Evolutionary conservation across 2,329 filamentous ascomycete species (phyloP), one percentile per base, ranked within the genome.

Genomic region (Didymella lethalis): DNA sequence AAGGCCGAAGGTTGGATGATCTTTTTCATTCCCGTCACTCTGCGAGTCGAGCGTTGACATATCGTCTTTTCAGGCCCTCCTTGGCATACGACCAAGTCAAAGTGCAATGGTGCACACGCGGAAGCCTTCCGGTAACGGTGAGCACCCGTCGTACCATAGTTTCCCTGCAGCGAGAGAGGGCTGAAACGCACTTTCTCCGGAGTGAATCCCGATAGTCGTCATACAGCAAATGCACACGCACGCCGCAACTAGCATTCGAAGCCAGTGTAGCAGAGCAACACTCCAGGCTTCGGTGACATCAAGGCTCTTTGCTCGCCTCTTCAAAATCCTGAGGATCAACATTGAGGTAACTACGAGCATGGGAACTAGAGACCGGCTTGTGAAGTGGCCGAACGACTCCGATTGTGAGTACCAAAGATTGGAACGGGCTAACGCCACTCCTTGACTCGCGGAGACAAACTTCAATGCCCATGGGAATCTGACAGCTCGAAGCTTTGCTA

Each of bases 391-490:
- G 25, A 28, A 44, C 23, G 41, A 28, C 41, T 16, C 41, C 41
- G 41, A 44, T 28, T 44, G 25, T 44, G 28, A 11, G 41, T 44
- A 16, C 41, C 25, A 28, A 28, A 44, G 18, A 44, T 44, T 44
- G 23, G n/a, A 18, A 44, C 41, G 28, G 10, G 12, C 41, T 44
- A 44, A 44, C 41, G 41, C 41, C 41, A 44, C 41, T 8, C 25
- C 23, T 44, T 44, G 41, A 44, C 41, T 44, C 41, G 41, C 7
- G 23, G 41, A 26, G 41, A 44, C 41, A 44, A 44, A 28, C n/a
- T 44, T n/a, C 41, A n/a, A 44, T 25, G 41, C 41, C 25, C 7
- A 28, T 44, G 25, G 25, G 25, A 40, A 43, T 28, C 12, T 28
- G 23, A 44, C 41, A 44, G 41, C 25, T 44, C 25, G 7, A 44